Percentiles rank a stretch among this genome's conserved stretches.
Evolutionary conservation across 441 rosid genomes (phyloP).

Genomic region (Cnidoscolus chayamansa): DNA sequence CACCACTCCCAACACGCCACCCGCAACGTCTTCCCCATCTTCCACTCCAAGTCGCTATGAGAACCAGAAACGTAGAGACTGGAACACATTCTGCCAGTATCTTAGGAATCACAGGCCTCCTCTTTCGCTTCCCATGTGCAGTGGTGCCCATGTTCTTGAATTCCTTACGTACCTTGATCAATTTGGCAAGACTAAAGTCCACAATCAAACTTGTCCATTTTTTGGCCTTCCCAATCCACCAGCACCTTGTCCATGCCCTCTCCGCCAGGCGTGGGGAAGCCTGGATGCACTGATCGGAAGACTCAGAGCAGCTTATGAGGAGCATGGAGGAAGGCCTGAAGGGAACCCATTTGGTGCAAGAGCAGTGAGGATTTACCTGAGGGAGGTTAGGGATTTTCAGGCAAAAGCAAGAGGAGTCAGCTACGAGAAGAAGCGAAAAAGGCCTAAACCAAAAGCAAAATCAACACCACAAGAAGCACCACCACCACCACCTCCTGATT

Average conservation of each 20-base stretch:
- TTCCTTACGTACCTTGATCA: conserved; percentile 80
- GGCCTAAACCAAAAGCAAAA: conserved; percentile 48
- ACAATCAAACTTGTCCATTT: conserved; percentile 65
- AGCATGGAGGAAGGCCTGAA: conserved; percentile 74
- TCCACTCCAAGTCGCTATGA: conserved; percentile 67
- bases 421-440: conserved; percentile 78
- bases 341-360: conserved; percentile 78
- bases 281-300: conserved; percentile 88
- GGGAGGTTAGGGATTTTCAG: conserved; percentile 84
- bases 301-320: conserved; percentile 80
- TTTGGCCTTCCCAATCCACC: conserved; percentile 82
- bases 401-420: conserved; percentile 81
- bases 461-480: conserved; percentile 19
- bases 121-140: conserved; percentile 58
- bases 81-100: conserved; percentile 92
- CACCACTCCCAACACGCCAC: neutral
- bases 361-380: conserved; percentile 63
- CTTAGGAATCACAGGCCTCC: conserved; percentile 76
- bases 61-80: conserved; percentile 81
- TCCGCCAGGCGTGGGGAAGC: conserved; percentile 90
- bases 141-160: conserved; percentile 76
- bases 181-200: conserved; percentile 85
- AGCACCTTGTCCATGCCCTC: conserved; percentile 81
- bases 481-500: conserved; percentile 19
- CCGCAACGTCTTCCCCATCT: conserved; percentile 26